These are phyloP conservation scores for Neurospora tetraspora DNA, from an alignment of 495 filamentous ascomycete genomes.

Conservation along the genomic window DNA sequence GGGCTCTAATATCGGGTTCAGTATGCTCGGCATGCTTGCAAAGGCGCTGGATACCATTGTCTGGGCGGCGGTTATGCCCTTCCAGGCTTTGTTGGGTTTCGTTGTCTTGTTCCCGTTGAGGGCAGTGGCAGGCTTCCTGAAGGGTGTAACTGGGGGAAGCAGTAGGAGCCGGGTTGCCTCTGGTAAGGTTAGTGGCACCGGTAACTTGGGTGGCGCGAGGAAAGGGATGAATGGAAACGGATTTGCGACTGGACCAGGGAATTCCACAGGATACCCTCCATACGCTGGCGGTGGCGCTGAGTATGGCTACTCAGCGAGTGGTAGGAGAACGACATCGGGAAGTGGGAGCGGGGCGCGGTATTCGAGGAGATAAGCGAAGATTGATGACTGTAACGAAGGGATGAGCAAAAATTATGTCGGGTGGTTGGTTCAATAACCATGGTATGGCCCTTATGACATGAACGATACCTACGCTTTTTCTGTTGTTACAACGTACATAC, in stretches of 20 bases:
- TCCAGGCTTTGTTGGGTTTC: constrained; percentile 15
- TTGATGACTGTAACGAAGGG: not conserved
- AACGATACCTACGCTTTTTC: not conserved
- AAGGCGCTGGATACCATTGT: not conserved
- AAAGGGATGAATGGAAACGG: not conserved
- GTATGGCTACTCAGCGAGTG: not conserved
- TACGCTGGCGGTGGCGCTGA: not conserved
- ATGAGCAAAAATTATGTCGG: not conserved
- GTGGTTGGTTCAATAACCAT: not conserved
- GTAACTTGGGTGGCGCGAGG: not conserved
- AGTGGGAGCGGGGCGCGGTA: not conserved
- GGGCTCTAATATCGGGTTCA: not conserved
- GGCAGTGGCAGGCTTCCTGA: constrained; percentile 8
- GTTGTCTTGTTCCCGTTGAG: constrained; percentile 18
- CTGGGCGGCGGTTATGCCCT: constrained; percentile 21
- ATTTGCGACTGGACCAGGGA: not conserved
- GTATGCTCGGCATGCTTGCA: not conserved
- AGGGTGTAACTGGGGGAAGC: not conserved
- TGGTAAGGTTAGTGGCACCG: not conserved
- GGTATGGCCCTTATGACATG: not conserved
- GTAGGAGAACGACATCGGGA: not conserved
- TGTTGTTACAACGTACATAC: not conserved
- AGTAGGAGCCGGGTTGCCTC: not conserved
- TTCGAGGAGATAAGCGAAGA: not conserved
- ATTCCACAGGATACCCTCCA: not conserved